Evolutionary conservation across 345 rosid species (phyloP).

Genomic region (Moricandia moricandioides): DNA sequence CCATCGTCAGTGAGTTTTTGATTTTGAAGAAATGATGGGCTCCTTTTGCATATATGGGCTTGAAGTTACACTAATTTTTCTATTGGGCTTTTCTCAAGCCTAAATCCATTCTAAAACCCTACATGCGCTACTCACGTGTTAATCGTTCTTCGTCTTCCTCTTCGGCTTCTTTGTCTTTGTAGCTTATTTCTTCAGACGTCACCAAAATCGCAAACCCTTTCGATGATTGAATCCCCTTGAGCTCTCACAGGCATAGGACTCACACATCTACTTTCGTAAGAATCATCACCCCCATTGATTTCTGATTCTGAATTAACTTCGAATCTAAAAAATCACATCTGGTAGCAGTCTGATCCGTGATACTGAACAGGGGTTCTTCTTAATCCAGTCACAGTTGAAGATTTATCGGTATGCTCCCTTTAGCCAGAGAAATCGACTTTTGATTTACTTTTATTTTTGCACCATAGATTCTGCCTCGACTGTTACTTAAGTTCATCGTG

Average conservation of each 20-base stretch:
- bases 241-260: background rate
- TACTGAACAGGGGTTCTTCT: too few relatives aligned
- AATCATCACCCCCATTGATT: background rate
- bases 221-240: background rate
- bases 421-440: too few relatives aligned
- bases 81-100: background rate
- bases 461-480: too few relatives aligned
- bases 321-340: too few relatives aligned
- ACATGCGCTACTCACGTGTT: slow-evolving; percentile 37
- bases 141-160: background rate
- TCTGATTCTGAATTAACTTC: too few relatives aligned
- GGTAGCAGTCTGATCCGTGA: too few relatives aligned
- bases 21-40: background rate
- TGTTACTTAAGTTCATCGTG: too few relatives aligned
- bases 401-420: too few relatives aligned
- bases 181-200: background rate
- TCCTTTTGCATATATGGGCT: background rate
- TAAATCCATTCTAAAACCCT: slow-evolving; percentile 9
- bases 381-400: too few relatives aligned
- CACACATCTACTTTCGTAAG: background rate
- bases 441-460: too few relatives aligned
- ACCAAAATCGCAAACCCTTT: background rate
- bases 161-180: background rate
- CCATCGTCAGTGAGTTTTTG: slow-evolving; percentile 41
- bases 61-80: background rate